phyloP scores from a whole-genome alignment of 2,329 filamentous ascomycete species.

The Colletotrichum noveboracense region DNA sequence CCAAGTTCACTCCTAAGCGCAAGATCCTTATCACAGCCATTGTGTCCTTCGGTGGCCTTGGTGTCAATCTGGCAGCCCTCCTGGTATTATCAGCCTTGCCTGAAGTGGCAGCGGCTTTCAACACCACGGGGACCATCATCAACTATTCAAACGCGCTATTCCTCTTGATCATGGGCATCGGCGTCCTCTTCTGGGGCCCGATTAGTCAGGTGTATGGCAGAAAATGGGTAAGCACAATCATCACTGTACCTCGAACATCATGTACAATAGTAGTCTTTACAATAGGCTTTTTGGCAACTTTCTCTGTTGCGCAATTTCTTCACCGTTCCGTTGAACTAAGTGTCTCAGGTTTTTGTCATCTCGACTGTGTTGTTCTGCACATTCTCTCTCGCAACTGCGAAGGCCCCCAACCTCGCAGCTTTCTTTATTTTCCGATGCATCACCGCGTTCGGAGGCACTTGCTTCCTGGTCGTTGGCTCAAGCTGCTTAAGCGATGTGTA shows the following conservation, averaged over 20 bases:
- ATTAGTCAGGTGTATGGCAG: conserved; percentile 64
- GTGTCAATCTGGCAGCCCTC: conserved; percentile 16
- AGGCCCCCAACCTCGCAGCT: conserved; percentile 67
- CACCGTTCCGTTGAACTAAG: background rate
- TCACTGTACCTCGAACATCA: conserved; percentile 30
- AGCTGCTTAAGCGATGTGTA: conserved; percentile 65
- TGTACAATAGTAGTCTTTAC: background rate
- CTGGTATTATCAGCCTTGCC: conserved; percentile 71
- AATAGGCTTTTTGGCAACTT: background rate
- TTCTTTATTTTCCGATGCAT: conserved; percentile 74
- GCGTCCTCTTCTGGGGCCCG: conserved; percentile 70
- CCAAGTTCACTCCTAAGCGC: conserved; percentile 25
- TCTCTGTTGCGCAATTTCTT: background rate
- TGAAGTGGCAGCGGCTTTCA: conserved; percentile 71
- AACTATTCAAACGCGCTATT: conserved; percentile 74
- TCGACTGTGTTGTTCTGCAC: conserved; percentile 57
- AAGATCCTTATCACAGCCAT: conserved; percentile 27
- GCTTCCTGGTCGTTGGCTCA: conserved; percentile 70
- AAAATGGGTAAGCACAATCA: conserved; percentile 42
- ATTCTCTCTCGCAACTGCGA: conserved; percentile 69
- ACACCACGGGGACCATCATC: conserved; percentile 71
- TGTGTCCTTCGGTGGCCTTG: conserved; percentile 17
- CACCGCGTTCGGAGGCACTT: conserved; percentile 73
- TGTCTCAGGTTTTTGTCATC: conserved; percentile 23
- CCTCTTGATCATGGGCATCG: conserved; percentile 73